phyloP scores from a whole-genome alignment of 768 basidiomycete genomes.

The Rhizopogon sp. region DNA sequence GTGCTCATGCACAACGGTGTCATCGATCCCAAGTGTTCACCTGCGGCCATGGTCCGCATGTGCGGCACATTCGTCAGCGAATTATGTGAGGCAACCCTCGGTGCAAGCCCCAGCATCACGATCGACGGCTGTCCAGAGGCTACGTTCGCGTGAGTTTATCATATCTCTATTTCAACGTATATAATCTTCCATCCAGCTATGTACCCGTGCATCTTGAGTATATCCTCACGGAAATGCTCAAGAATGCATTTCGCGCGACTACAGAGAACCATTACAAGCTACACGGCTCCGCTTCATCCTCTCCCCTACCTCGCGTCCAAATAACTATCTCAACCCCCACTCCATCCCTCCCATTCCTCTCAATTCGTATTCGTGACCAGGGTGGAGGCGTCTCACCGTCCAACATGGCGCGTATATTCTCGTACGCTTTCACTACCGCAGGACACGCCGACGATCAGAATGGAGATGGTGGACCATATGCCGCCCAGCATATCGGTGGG shows the following conservation, averaged over 20 bases:
- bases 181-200: conserved; percentile 44
- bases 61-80: conserved; percentile 83
- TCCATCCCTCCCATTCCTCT: conserved; percentile 46
- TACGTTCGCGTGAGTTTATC: conserved; percentile 67
- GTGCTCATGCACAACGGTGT: conserved; percentile 56
- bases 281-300: conserved; percentile 28
- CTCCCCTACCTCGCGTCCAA: conserved; percentile 53
- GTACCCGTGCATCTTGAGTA: conserved; percentile 90
- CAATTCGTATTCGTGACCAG: conserved; percentile 78
- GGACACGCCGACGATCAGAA: conserved; percentile 42
- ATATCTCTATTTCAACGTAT: neutral
- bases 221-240: conserved; percentile 85
- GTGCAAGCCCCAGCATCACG: conserved; percentile 57
- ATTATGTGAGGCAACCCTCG: conserved; percentile 81
- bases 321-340: conserved; percentile 65
- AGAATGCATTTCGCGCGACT: conserved; percentile 88
- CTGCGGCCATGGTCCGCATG: conserved; percentile 66
- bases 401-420: conserved; percentile 78
- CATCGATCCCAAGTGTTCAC: conserved; percentile 69
- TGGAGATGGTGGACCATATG: conserved; percentile 60
- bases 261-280: conserved; percentile 64
- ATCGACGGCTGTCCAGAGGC: conserved; percentile 69
- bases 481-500: conserved; percentile 74
- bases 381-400: conserved; percentile 78
- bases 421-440: conserved; percentile 89